phyloP scores from a whole-genome alignment of 768 basidiomycete species.

The Wakefieldia striispora region DNA sequence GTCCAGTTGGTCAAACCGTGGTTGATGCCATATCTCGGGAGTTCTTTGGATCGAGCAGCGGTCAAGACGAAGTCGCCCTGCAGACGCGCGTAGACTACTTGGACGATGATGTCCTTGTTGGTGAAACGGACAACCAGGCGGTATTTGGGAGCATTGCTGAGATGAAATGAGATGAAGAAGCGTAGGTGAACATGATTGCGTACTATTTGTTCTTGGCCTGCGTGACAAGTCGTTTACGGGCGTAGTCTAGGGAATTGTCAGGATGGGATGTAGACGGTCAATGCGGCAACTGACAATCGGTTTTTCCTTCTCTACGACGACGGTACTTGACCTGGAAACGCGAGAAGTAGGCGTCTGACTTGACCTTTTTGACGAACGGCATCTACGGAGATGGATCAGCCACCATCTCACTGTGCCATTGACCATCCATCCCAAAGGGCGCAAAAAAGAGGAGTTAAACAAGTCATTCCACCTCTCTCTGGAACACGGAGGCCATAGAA shows the following conservation, averaged over 20 bases:
- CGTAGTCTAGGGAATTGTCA: constrained; percentile 69
- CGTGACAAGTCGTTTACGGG: constrained; percentile 92
- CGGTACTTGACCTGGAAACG: constrained; percentile 99
- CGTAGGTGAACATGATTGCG: constrained; percentile 21
- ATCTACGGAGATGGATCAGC: constrained; percentile 43
- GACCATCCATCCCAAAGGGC: constrained; percentile 31
- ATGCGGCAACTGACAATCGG: constrained; percentile 71
- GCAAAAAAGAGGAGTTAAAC: neutral
- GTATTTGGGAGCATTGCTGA: constrained; percentile 93
- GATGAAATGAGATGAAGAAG: constrained; percentile 6
- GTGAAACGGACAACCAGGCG: constrained; percentile 99
- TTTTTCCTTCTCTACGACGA: constrained; percentile 96
- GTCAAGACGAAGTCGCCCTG: constrained; percentile 95
- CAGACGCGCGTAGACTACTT: constrained; percentile 95
- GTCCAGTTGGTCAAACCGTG: constrained; percentile 99
- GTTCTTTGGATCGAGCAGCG: constrained; percentile 85
- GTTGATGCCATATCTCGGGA: constrained; percentile 94
- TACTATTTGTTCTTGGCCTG: constrained; percentile 99
- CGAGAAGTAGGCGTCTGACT: constrained; percentile 97
- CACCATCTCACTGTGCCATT: constrained; percentile 27
- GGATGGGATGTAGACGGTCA: neutral
- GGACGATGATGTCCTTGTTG: constrained; percentile 93
- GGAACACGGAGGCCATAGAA: neutral
- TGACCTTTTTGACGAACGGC: constrained; percentile 98
- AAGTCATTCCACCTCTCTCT: neutral